These are phyloP conservation scores for Russula vinacea DNA, from an alignment of 768 basidiomycete genomes.

Conservation along the genomic window DNA sequence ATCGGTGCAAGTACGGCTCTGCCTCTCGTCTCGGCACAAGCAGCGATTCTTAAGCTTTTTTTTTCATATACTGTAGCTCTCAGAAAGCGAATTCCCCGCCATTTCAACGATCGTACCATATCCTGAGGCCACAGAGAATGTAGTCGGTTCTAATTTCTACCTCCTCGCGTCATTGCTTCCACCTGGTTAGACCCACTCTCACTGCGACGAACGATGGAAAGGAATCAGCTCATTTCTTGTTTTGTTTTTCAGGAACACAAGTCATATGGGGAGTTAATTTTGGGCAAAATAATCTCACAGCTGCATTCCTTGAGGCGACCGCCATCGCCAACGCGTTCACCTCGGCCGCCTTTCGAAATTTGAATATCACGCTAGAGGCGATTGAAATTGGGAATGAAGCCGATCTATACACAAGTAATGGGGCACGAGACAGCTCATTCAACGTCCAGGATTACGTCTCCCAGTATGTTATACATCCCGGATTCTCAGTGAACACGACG, in stretches of 20 bases:
- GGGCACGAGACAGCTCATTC: conserved; percentile 41
- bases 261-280: conserved; percentile 69
- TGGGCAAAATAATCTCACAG: conserved; percentile 40
- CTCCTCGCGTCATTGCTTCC: conserved; percentile 51
- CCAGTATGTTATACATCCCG: conserved; percentile 42
- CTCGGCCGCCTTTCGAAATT: conserved; percentile 39
- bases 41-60: not conserved
- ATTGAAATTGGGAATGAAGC: conserved; percentile 64
- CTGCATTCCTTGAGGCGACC: conserved; percentile 46
- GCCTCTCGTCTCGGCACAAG: not conserved
- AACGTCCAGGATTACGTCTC: conserved; percentile 45
- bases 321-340: conserved; percentile 50
- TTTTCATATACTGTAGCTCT: conserved; percentile 40
- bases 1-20: conserved; percentile 42
- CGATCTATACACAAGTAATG: conserved; percentile 51
- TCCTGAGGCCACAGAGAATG: conserved; percentile 61
- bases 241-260: conserved; percentile 45
- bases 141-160: conserved; percentile 58
- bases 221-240: not conserved
- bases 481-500: no score
- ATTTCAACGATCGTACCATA: conserved; percentile 52
- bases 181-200: conserved; percentile 36
- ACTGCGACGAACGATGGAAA: not conserved
- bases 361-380: conserved; percentile 51
- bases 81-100: conserved; percentile 50